Evolutionary conservation across 1,284 basidiomycete genomes (phyloP).

Genomic region (Athelia psychrophila): DNA sequence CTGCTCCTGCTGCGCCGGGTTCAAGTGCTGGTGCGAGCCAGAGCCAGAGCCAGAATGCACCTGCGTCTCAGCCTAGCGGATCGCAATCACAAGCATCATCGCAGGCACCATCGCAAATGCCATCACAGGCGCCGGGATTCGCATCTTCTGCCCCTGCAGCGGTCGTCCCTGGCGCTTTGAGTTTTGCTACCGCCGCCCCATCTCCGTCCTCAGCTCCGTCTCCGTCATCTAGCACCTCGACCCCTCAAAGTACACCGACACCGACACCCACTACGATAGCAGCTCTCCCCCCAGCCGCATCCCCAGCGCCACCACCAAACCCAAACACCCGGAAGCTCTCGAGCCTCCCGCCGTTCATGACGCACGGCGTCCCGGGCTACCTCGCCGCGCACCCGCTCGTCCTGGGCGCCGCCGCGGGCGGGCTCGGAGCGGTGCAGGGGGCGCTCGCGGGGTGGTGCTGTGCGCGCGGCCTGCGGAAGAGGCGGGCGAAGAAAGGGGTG

Average conservation of each 20-base stretch:
- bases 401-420: no score
- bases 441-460: no score
- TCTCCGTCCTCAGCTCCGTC: neutral
- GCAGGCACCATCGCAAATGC: conserved; percentile 9
- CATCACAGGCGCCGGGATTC: no score
- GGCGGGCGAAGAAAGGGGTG: no score
- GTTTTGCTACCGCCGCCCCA: no score
- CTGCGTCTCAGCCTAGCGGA: conserved; percentile 1
- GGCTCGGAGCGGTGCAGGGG: no score
- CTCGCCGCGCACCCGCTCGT: no score
- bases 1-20: neutral
- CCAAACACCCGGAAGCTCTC: neutral
- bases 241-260: neutral
- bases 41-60: neutral
- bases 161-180: no score
- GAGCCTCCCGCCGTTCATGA: neutral
- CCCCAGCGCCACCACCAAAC: neutral
- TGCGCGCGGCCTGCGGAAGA: no score
- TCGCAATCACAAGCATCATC: conserved; percentile 2
- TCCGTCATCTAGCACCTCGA: neutral
- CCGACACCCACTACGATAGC: neutral
- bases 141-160: no score
- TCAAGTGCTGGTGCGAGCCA: no score
- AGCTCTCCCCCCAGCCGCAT: neutral
- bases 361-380: no score